phyloP scores from a whole-genome alignment of 768 basidiomycete genomes.

The Leucocoprinus leucothites region DNA sequence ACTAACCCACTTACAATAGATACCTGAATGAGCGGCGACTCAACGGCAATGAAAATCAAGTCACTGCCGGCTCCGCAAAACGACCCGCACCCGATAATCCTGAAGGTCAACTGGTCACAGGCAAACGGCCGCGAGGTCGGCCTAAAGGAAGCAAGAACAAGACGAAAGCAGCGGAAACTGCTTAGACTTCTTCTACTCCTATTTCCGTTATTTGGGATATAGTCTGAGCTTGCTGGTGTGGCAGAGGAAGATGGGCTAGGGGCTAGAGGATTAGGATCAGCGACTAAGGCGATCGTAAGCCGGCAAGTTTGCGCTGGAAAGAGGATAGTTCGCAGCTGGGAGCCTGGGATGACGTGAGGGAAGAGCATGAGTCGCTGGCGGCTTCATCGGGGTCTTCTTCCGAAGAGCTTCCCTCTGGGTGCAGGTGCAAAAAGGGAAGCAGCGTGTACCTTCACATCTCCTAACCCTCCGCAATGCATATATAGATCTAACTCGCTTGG shows the following conservation, averaged over 20 bases:
- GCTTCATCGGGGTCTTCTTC: not conserved
- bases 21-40: conserved; percentile 63
- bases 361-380: conserved; percentile 1
- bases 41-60: conserved; percentile 37
- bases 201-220: not conserved
- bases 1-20: conserved; percentile 27
- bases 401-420: not conserved
- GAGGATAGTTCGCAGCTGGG: not conserved
- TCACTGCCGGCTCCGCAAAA: conserved; percentile 24
- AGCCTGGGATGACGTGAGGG: not conserved
- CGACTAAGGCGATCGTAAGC: not conserved
- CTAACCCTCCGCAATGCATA: not conserved
- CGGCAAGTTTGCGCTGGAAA: not conserved
- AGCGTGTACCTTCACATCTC: not conserved
- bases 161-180: conserved; percentile 17
- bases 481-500: not conserved
- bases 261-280: not conserved
- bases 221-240: not conserved
- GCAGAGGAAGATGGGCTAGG: not conserved
- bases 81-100: conserved; percentile 20
- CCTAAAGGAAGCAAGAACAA: conserved; percentile 72
- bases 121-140: conserved; percentile 60
- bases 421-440: not conserved
- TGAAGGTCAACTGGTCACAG: conserved; percentile 22
- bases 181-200: not conserved